A percentile compares a stretch with the other conserved stretches of the same genome.
Conservation (phyloP, 805 yeast genomes). For the Myxozyma neotropica region DNA sequence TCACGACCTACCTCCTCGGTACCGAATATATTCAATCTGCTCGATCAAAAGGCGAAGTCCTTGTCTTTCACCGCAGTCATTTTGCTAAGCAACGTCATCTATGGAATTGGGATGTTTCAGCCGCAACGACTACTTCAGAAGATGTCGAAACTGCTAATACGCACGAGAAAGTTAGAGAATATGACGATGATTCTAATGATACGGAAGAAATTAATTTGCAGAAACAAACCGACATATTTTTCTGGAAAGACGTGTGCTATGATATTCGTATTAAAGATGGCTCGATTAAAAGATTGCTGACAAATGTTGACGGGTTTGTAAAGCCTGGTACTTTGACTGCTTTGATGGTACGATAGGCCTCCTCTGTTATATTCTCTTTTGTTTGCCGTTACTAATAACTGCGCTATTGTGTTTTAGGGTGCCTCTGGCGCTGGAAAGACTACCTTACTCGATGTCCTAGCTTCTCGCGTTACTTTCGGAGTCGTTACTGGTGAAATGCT, state of each 20-base stretch:
- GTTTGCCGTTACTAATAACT: neutral
- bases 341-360: conserved; percentile 58
- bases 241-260: conserved; percentile 76
- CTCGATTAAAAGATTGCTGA: conserved; percentile 58
- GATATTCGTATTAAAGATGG: conserved; percentile 63
- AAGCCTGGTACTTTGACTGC: conserved; percentile 83
- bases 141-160: conserved; percentile 21
- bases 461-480: conserved; percentile 72
- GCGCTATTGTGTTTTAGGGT: conserved; percentile 45
- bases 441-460: conserved; percentile 65
- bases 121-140: conserved; percentile 18
- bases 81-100: conserved; percentile 5
- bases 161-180: conserved; percentile 11
- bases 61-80: conserved; percentile 23
- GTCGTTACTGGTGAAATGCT: conserved; percentile 73
- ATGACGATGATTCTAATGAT: neutral
- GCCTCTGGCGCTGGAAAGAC: conserved; percentile 89
- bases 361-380: too few species aligned
- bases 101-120: neutral
- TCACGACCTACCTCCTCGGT: conserved; percentile 54
- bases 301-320: conserved; percentile 77
- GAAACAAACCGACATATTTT: conserved; percentile 55
- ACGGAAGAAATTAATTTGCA: conserved; percentile 17
- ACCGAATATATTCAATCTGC: conserved; percentile 55
- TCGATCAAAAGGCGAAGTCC: conserved; percentile 30